Conservation (phyloP, 1,139 yeast species). For the Eremothecium sinecaudum region DNA sequence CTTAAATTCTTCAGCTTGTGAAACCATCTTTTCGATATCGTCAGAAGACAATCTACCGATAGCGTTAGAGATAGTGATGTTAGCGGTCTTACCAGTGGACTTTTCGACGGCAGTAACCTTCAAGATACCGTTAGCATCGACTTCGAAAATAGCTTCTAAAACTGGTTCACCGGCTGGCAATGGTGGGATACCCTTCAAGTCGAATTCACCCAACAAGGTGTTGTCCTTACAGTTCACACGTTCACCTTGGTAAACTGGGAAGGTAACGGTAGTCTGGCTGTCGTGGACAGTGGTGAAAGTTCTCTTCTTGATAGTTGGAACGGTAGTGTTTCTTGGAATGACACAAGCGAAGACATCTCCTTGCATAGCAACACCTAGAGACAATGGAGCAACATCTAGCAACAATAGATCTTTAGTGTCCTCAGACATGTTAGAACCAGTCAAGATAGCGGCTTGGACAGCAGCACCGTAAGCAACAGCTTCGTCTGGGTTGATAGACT, state of each 20-base stretch:
- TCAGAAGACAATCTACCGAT: slow-evolving; percentile 97
- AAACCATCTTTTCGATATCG: slow-evolving; percentile 97
- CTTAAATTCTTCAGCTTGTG: slow-evolving; percentile 98
- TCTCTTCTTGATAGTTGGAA: slow-evolving; percentile 99
- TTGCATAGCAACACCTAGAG: slow-evolving; percentile 99
- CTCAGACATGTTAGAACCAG: slow-evolving; percentile 95
- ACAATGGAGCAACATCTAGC: slow-evolving; percentile 97
- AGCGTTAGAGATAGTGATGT: slow-evolving; percentile 99
- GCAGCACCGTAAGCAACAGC: slow-evolving; percentile 99
- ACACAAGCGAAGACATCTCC: slow-evolving; percentile 99
- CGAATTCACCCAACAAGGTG: slow-evolving; percentile 99
- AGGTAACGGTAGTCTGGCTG: slow-evolving; percentile 98
- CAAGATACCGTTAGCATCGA: slow-evolving; percentile 99
- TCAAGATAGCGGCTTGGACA: slow-evolving; percentile 97
- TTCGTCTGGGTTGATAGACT: slow-evolving; percentile 98
- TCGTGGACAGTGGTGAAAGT: slow-evolving; percentile 99
- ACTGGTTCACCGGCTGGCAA: slow-evolving; percentile 99
- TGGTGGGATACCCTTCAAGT: slow-evolving; percentile 98
- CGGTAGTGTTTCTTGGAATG: slow-evolving; percentile 99
- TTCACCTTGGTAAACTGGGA: slow-evolving; percentile 99
- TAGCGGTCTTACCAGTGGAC: slow-evolving; percentile 98
- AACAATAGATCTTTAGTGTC: slow-evolving; percentile 95
- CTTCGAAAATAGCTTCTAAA: slow-evolving; percentile 98
- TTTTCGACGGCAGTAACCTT: slow-evolving; percentile 99
- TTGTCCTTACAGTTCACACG: slow-evolving; percentile 99